phyloP scores from a whole-genome alignment of 495 filamentous ascomycete genomes.

The Aspergillus sparsus region DNA sequence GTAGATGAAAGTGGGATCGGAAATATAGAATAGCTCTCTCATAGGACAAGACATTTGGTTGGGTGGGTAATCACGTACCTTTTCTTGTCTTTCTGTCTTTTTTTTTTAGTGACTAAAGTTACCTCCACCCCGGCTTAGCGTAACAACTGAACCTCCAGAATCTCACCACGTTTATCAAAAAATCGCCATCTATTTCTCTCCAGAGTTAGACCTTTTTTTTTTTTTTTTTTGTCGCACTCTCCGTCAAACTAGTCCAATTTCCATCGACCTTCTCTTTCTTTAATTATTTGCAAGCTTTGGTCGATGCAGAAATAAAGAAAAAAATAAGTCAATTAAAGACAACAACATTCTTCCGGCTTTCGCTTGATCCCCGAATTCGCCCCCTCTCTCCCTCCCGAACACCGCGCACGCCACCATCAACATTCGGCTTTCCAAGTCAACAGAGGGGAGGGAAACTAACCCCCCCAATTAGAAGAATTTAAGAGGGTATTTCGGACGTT shows the following conservation, averaged over 20 bases:
- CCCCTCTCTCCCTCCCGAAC: conserved; percentile 13
- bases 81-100: neutral
- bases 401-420: neutral
- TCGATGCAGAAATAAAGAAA: neutral
- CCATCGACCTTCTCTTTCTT: conserved; percentile 4
- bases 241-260: conserved; percentile 12
- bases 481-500: neutral
- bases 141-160: conserved; percentile 25
- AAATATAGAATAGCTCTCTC: neutral
- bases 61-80: neutral
- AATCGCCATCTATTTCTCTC: conserved; percentile 20
- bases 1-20: neutral
- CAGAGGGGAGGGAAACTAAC: neutral
- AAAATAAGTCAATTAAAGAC: neutral
- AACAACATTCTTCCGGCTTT: conserved; percentile 3
- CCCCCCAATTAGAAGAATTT: neutral
- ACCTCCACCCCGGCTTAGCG: conserved; percentile 25
- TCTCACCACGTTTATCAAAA: conserved; percentile 35
- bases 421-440: neutral
- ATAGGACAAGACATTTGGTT: neutral
- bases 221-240: conserved; percentile 8
- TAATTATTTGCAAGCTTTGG: neutral
- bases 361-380: conserved; percentile 3
- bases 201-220: conserved; percentile 8
- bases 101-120: conserved; percentile 21